A percentile compares a stretch with the other conserved stretches of the same genome.
phyloP scores from a whole-genome alignment of 805 yeast species.

The Candida yuanshanica region DNA sequence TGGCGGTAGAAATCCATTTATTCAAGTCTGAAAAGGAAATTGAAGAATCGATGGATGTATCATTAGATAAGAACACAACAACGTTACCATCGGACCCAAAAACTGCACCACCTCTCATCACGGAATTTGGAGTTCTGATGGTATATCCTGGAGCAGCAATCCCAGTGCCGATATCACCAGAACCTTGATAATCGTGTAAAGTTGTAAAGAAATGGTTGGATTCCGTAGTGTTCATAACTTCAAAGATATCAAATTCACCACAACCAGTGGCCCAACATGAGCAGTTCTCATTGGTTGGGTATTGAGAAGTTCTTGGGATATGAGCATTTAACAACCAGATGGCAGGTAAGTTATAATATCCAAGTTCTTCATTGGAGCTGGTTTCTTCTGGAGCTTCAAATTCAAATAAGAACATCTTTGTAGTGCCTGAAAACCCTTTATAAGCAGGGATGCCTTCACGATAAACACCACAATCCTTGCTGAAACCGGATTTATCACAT shows the following conservation, averaged over 20 bases:
- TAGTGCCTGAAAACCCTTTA: constrained; percentile 62
- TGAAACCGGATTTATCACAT: constrained; percentile 50
- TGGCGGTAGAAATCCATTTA: constrained; percentile 37
- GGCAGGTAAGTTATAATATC: constrained; percentile 60
- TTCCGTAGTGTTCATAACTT: constrained; percentile 61
- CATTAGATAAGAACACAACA: constrained; percentile 53
- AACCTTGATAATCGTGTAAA: constrained; percentile 72
- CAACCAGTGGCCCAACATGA: constrained; percentile 77
- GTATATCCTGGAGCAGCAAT: constrained; percentile 51
- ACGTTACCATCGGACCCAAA: constrained; percentile 58
- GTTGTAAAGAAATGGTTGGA: constrained; percentile 54
- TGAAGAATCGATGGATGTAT: constrained; percentile 42
- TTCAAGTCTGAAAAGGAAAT: constrained; percentile 39
- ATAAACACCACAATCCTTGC: constrained; percentile 68
- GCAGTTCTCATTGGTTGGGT: constrained; percentile 53
- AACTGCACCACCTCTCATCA: constrained; percentile 68
- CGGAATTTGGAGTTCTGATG: constrained; percentile 41
- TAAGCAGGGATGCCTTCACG: constrained; percentile 69
- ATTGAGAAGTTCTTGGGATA: constrained; percentile 72
- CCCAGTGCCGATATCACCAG: constrained; percentile 56
- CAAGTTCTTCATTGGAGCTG: constrained; percentile 22
- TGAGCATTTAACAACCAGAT: constrained; percentile 71
- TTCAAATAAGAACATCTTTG: constrained; percentile 69
- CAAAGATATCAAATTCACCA: constrained; percentile 76
- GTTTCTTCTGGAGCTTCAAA: constrained; percentile 61